These are phyloP conservation scores for Davidsoniella australis DNA, from an alignment of 2,329 filamentous ascomycete species.

Conservation along the genomic window DNA sequence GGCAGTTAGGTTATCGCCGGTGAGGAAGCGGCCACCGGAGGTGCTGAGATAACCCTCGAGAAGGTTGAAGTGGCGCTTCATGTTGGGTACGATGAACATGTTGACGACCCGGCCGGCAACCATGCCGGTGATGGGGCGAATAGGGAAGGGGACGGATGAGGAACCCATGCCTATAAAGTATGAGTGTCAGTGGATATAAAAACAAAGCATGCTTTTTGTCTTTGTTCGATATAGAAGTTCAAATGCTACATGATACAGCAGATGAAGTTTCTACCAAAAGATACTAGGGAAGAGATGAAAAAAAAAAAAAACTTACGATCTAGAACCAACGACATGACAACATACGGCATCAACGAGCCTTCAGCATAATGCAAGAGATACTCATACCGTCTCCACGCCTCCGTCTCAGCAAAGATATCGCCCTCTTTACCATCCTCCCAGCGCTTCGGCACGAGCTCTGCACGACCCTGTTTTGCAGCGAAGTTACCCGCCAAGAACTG, in stretches of 20 bases:
- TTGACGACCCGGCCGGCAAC: slow-evolving; percentile 26
- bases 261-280: background rate
- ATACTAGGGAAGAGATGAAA: too few species aligned
- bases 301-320: slow-evolving; percentile 22
- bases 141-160: slow-evolving; percentile 31
- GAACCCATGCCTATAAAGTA: slow-evolving; percentile 25
- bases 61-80: slow-evolving; percentile 30
- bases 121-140: slow-evolving; percentile 32
- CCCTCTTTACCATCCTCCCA: slow-evolving; percentile 42
- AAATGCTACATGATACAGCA: background rate
- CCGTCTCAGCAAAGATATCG: slow-evolving; percentile 41
- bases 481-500: slow-evolving; percentile 65
- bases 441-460: slow-evolving; percentile 30
- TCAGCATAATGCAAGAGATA: slow-evolving; percentile 75
- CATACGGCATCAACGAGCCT: slow-evolving; percentile 60
- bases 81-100: slow-evolving; percentile 29
- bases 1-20: slow-evolving; percentile 30
- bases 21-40: slow-evolving; percentile 30
- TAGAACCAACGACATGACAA: slow-evolving; percentile 49
- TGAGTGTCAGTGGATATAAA: background rate
- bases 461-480: slow-evolving; percentile 16
- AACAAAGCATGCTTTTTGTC: background rate
- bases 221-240: background rate
- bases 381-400: slow-evolving; percentile 40
- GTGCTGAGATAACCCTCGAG: slow-evolving; percentile 32